Conservation (phyloP, 257 asterid genomes). For the Ilex aquifolium region DNA sequence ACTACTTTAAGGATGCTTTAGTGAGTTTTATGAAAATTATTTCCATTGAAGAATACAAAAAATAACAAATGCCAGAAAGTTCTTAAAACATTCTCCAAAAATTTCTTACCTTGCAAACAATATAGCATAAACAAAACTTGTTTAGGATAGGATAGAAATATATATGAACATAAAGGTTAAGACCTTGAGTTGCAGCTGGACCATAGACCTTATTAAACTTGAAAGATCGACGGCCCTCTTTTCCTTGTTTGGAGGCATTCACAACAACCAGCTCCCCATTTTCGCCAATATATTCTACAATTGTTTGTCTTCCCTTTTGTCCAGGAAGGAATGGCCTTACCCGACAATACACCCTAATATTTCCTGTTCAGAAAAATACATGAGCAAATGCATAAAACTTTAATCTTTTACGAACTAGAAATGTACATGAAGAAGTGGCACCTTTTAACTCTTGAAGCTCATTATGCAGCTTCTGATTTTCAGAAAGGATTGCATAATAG, state of each 20-base stretch:
- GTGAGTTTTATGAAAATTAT: no score
- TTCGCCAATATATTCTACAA: conserved; percentile 69
- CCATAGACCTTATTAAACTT: conserved; percentile 75
- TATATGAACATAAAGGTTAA: background rate
- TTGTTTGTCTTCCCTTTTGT: conserved; percentile 64
- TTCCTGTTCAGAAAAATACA: conserved; percentile 48
- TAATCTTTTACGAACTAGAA: conserved; percentile 6
- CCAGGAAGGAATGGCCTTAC: conserved; percentile 88
- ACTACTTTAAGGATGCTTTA: no score
- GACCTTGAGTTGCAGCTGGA: conserved; percentile 83
- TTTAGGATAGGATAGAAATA: no score
- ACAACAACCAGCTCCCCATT: conserved; percentile 66
- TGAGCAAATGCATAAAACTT: conserved; percentile 2
- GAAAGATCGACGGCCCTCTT: conserved; percentile 85
- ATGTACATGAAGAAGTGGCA: conserved; percentile 14
- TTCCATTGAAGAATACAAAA: no score
- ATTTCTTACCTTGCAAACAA: no score
- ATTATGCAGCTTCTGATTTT: conserved; percentile 68
- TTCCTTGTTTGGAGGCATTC: conserved; percentile 86
- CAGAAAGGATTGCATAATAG: conserved; percentile 53
- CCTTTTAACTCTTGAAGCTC: conserved; percentile 93
- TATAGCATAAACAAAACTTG: no score
- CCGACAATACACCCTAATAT: conserved; percentile 91
- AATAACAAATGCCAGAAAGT: no score
- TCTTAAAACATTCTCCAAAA: no score